Evolutionary conservation across 306 rosid species (phyloP).

Genomic region (Dalbergia oliveri): DNA sequence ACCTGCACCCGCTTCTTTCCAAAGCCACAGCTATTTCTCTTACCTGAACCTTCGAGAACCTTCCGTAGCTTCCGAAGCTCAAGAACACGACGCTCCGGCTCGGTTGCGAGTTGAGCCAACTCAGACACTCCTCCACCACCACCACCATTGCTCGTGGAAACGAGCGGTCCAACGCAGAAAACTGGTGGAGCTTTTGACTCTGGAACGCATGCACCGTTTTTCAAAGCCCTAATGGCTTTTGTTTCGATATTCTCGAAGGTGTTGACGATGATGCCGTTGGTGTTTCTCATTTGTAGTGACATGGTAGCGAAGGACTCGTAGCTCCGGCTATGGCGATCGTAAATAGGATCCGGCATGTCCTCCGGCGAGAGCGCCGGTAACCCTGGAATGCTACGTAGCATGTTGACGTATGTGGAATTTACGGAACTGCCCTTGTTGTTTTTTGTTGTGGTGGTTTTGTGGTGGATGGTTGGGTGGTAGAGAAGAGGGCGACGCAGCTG

Average conservation of each 20-base stretch:
- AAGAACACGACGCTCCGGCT: conserved; percentile 57
- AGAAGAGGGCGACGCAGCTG: conserved; percentile 37
- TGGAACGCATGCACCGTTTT: conserved; percentile 48
- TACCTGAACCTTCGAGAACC: conserved; percentile 52
- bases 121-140: conserved; percentile 37
- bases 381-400: conserved; percentile 43
- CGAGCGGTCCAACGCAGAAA: conserved; percentile 54
- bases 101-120: conserved; percentile 63
- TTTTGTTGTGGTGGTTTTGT: not conserved
- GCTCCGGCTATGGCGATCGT: conserved; percentile 43
- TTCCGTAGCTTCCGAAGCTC: conserved; percentile 68
- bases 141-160: not conserved
- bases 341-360: conserved; percentile 48
- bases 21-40: conserved; percentile 59
- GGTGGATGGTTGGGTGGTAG: conserved; percentile 41
- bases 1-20: conserved; percentile 56
- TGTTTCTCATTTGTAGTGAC: conserved; percentile 19
- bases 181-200: conserved; percentile 42
- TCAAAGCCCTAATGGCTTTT: conserved; percentile 40
- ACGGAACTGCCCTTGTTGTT: not conserved
- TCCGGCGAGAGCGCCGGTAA: conserved; percentile 45
- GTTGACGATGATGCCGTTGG: conserved; percentile 54
- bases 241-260: conserved; percentile 52
- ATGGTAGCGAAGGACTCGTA: conserved; percentile 36
- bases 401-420: conserved; percentile 36